Evolutionary conservation across 148 eudicot species (phyloP).

Genomic region (Camellia granthamiana): DNA sequence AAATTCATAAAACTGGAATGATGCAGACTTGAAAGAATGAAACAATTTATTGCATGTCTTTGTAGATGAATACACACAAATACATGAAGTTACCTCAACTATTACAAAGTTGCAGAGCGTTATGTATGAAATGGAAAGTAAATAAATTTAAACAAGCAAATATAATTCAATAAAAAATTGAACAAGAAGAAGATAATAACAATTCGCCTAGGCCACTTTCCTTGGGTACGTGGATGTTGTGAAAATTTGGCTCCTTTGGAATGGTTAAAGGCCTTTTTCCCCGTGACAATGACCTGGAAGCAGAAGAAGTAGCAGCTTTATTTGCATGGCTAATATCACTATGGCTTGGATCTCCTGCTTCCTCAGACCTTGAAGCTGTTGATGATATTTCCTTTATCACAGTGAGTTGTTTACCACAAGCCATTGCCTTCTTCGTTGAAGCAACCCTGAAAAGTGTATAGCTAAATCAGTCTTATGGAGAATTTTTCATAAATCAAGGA

Average conservation of each 20-base stretch:
- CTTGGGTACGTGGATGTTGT: constrained; percentile 30
- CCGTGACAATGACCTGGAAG: constrained; percentile 22
- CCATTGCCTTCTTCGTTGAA: constrained; percentile 20
- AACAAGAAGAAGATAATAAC: constrained; percentile 20
- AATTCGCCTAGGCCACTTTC: constrained; percentile 22
- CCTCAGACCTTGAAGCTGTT: constrained; percentile 19
- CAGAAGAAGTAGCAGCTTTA: constrained; percentile 13
- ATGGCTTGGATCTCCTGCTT: constrained; percentile 19
- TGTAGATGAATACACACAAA: neutral
- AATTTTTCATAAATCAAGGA: neutral
- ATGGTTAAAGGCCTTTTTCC: constrained; percentile 37
- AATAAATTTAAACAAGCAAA: neutral
- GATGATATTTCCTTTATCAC: constrained; percentile 30
- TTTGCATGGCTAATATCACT: constrained; percentile 3
- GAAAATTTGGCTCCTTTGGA: constrained; percentile 48
- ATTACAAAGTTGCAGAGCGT: too few relatives aligned
- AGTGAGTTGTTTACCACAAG: constrained; percentile 24
- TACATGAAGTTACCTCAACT: too few relatives aligned
- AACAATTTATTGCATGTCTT: neutral
- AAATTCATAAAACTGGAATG: neutral
- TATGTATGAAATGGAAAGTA: too few relatives aligned
- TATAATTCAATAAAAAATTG: constrained; percentile 51
- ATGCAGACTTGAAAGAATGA: neutral
- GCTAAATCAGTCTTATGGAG: neutral
- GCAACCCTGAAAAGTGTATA: constrained; percentile 20